phyloP scores from a whole-genome alignment of 768 basidiomycete species.

The Podaxis carcinomalis region DNA sequence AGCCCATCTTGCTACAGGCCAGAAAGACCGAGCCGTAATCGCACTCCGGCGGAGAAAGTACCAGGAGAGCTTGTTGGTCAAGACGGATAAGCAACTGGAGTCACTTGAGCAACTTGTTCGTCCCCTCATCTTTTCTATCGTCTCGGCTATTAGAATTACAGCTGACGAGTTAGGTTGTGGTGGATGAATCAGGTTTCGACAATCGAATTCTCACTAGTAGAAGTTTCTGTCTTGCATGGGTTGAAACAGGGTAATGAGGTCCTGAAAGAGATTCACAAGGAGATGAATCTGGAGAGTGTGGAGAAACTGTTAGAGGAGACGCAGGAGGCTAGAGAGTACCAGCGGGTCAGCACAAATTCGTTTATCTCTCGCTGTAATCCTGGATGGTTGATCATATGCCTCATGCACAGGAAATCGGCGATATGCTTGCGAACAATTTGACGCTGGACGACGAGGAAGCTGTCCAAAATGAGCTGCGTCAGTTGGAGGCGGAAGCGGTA shows the following conservation, averaged over 20 bases:
- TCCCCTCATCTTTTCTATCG: background rate
- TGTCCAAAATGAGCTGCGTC: slow-evolving; percentile 78
- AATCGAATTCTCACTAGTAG: slow-evolving; percentile 94
- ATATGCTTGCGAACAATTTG: slow-evolving; percentile 78
- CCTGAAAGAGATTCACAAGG: slow-evolving; percentile 88
- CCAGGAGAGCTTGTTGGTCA: slow-evolving; percentile 80
- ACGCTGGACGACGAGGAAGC: slow-evolving; percentile 90
- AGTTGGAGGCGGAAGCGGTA: slow-evolving; percentile 63
- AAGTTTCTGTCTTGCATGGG: slow-evolving; percentile 89
- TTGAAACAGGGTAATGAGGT: slow-evolving; percentile 92
- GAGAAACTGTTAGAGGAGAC: slow-evolving; percentile 94
- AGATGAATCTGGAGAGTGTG: slow-evolving; percentile 90
- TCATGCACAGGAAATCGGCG: slow-evolving; percentile 75
- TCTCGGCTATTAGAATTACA: background rate
- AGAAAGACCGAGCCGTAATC: slow-evolving; percentile 83
- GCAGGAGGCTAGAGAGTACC: slow-evolving; percentile 87
- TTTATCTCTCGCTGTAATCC: background rate
- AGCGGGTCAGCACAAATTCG: slow-evolving; percentile 48
- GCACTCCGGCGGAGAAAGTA: slow-evolving; percentile 91
- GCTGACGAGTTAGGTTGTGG: background rate
- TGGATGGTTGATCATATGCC: background rate
- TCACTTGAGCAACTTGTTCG: slow-evolving; percentile 84
- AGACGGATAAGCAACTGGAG: slow-evolving; percentile 89
- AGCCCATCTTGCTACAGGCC: slow-evolving; percentile 71
- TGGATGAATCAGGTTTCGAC: slow-evolving; percentile 69